Evolutionary conservation across 2,329 filamentous ascomycete genomes (phyloP).

Genomic region (Periconia digitata): DNA sequence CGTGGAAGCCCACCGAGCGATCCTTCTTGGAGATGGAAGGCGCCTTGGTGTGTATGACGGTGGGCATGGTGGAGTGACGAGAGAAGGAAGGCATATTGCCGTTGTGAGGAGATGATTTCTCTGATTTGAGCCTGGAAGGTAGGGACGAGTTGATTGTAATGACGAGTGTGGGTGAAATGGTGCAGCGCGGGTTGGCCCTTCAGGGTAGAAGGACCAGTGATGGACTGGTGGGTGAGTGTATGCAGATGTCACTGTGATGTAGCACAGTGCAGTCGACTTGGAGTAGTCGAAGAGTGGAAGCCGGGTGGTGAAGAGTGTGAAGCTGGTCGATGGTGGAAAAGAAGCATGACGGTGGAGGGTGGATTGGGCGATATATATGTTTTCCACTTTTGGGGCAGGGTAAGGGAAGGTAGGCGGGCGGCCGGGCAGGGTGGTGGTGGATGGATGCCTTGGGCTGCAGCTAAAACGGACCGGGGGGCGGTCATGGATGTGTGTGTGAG

Average conservation of each 20-base stretch:
- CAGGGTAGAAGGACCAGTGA: slow-evolving; percentile 12
- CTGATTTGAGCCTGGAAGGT: slow-evolving; percentile 33
- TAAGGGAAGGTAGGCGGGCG: slow-evolving; percentile 7
- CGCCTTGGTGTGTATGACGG: slow-evolving; percentile 33
- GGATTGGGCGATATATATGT: slow-evolving; percentile 31
- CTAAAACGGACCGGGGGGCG: slow-evolving; percentile 17
- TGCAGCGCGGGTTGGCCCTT: slow-evolving; percentile 19
- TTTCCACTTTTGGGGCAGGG: slow-evolving; percentile 24
- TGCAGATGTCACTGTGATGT: slow-evolving; percentile 16
- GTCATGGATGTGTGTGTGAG: too few species aligned
- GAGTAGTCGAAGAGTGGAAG: slow-evolving; percentile 9
- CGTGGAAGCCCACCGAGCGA: slow-evolving; percentile 38
- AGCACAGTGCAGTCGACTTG: slow-evolving; percentile 10
- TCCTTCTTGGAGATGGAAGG: slow-evolving; percentile 33
- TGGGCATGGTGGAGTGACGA: slow-evolving; percentile 34
- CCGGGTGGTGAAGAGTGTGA: slow-evolving; percentile 10
- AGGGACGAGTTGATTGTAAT: slow-evolving; percentile 33
- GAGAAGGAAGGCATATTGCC: slow-evolving; percentile 35
- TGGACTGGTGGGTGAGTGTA: slow-evolving; percentile 25
- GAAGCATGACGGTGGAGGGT: slow-evolving; percentile 9
- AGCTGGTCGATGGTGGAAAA: background rate
- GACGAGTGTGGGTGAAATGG: slow-evolving; percentile 24
- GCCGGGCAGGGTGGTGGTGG: slow-evolving; percentile 14
- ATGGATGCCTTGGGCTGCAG: slow-evolving; percentile 25
- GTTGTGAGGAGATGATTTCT: slow-evolving; percentile 25